phyloP scores from a whole-genome alignment of 768 basidiomycete species.

The Agaricus bisporus region DNA sequence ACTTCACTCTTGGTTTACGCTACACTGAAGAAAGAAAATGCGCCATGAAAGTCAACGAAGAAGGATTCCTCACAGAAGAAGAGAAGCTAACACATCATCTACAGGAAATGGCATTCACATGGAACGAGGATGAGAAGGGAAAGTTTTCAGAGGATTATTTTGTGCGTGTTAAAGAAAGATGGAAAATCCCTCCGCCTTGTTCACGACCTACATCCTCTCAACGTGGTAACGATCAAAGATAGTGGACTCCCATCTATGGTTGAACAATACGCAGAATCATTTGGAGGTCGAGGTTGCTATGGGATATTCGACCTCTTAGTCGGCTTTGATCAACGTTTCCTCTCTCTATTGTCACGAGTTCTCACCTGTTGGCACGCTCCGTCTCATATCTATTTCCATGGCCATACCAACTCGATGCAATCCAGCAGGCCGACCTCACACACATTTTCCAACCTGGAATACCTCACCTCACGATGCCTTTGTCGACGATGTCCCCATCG shows the following conservation, averaged over 20 bases:
- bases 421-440: constrained; percentile 26
- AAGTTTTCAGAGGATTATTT: too few species aligned
- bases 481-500: constrained; percentile 25
- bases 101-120: too few species aligned
- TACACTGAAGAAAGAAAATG: too few species aligned
- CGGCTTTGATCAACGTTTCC: constrained; percentile 23
- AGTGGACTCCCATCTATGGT: constrained; percentile 11
- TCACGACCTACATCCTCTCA: constrained; percentile 31
- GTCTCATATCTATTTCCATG: constrained; percentile 28
- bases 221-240: constrained; percentile 29
- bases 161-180: constrained; percentile 31
- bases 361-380: constrained; percentile 25
- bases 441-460: constrained; percentile 27
- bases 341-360: too few species aligned
- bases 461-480: constrained; percentile 16
- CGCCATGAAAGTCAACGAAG: too few species aligned
- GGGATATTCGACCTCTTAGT: constrained; percentile 13
- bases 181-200: constrained; percentile 26
- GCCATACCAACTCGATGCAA: constrained; percentile 32
- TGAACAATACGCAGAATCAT: constrained; percentile 26
- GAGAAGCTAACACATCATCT: too few species aligned
- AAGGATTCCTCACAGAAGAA: too few species aligned
- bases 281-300: constrained; percentile 23
- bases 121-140: too few species aligned
- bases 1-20: too few species aligned